Conservation (phyloP, 345 rosid species). For the Lepidium africanum region DNA sequence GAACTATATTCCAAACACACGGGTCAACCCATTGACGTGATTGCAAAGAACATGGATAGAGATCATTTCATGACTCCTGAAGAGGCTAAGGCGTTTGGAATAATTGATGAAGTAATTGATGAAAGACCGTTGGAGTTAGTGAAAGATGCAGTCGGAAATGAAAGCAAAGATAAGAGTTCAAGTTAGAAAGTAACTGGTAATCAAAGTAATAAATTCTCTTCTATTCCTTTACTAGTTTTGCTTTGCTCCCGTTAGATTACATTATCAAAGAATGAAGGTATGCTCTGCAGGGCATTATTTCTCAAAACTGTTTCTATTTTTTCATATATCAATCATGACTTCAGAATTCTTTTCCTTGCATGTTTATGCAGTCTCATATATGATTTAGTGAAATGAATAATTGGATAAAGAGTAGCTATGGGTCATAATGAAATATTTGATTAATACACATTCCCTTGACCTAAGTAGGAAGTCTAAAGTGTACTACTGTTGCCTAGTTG, state of each 20-base stretch:
- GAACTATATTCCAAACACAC: slow-evolving; percentile 70
- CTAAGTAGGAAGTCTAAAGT: neutral
- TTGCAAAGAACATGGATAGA: slow-evolving; percentile 92
- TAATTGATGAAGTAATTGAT: slow-evolving; percentile 93
- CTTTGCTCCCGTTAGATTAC: slow-evolving; percentile 8
- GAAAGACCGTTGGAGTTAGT: slow-evolving; percentile 76
- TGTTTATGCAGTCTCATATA: neutral
- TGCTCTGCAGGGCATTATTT: slow-evolving; percentile 11
- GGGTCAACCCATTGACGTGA: slow-evolving; percentile 59
- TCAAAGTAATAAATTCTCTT: slow-evolving; percentile 15
- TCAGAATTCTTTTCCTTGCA: slow-evolving; percentile 1
- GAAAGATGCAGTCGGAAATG: slow-evolving; percentile 65
- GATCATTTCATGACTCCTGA: slow-evolving; percentile 94
- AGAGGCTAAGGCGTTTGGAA: slow-evolving; percentile 90
- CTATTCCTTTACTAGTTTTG: slow-evolving; percentile 5
- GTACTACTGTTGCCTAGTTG: neutral
- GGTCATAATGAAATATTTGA: neutral
- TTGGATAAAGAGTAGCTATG: neutral
- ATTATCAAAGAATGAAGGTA: neutral
- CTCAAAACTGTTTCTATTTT: slow-evolving; percentile 13
- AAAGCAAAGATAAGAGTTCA: slow-evolving; percentile 54
- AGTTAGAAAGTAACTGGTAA: slow-evolving; percentile 34
- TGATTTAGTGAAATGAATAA: neutral
- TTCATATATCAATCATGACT: slow-evolving; percentile 4
- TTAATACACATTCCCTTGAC: neutral